These are phyloP conservation scores for Candolleomyces efflorescens DNA, from an alignment of 768 basidiomycete genomes.

Conservation along the genomic window DNA sequence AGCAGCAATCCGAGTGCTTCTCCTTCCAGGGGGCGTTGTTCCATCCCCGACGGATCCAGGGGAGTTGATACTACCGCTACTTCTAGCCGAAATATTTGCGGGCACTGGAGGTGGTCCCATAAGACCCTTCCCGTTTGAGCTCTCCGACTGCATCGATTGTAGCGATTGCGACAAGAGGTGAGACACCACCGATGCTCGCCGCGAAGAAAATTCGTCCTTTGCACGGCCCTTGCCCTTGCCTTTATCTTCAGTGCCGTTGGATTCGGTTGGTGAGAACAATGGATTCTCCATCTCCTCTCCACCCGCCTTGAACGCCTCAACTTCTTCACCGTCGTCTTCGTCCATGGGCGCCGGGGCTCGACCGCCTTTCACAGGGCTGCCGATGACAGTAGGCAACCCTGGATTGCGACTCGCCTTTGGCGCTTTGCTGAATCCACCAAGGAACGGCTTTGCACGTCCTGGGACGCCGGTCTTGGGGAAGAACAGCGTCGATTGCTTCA, in stretches of 20 bases:
- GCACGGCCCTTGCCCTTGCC: constrained; percentile 33
- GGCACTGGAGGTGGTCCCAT: constrained; percentile 52
- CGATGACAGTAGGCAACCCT: constrained; percentile 41
- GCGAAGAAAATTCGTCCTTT: constrained; percentile 35
- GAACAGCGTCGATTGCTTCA: constrained; percentile 1
- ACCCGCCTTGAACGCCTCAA: constrained; percentile 10
- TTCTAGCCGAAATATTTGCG: constrained; percentile 29
- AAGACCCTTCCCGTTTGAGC: constrained; percentile 21
- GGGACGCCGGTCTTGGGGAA: constrained; percentile 10
- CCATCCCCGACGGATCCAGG: constrained; percentile 16
- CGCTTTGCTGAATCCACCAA: constrained; percentile 24
- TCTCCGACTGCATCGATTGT: constrained; percentile 40
- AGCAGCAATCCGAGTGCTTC: constrained; percentile 30
- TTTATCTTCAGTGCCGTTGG: constrained; percentile 12
- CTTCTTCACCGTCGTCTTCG: constrained; percentile 13
- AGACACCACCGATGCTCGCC: constrained; percentile 55
- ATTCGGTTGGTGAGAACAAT: constrained; percentile 12
- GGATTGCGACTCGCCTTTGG: constrained; percentile 44
- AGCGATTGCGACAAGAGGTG: constrained; percentile 62
- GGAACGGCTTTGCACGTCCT: constrained; percentile 16
- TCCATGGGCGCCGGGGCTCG: neutral
- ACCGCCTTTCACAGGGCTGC: constrained; percentile 45
- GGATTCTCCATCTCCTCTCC: constrained; percentile 4
- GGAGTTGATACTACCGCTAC: constrained; percentile 34
- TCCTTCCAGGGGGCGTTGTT: constrained; percentile 14